Percentiles rank a stretch among this genome's conserved stretches.
Conservation (phyloP, 306 rosid genomes). For the Rosa persica region DNA sequence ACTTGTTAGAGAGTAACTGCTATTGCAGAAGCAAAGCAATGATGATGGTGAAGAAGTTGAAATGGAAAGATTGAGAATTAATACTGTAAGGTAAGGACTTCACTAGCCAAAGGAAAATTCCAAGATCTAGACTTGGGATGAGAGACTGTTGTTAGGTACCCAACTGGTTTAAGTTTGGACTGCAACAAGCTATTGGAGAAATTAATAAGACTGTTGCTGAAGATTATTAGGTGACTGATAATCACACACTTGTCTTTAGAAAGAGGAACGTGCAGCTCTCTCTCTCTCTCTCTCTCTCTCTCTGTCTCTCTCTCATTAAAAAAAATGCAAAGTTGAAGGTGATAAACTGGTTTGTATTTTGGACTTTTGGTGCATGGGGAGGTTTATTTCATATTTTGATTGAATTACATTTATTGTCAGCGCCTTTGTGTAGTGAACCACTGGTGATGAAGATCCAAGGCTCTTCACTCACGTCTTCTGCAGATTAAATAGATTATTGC, state of each 20-base stretch:
- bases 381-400: background rate
- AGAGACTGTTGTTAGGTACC: background rate
- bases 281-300: too few species aligned
- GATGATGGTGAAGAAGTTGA: background rate
- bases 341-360: background rate
- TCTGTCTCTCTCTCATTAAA: too few species aligned
- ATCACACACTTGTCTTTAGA: too few species aligned
- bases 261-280: too few species aligned
- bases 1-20: background rate
- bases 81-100: background rate
- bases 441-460: slow-evolving; percentile 56
- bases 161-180: background rate
- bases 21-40: background rate
- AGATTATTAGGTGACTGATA: too few species aligned
- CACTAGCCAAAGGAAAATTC: background rate
- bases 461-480: slow-evolving; percentile 50
- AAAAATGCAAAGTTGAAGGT: too few species aligned
- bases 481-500: slow-evolving; percentile 40
- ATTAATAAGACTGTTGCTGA: too few species aligned
- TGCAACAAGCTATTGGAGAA: background rate
- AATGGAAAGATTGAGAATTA: background rate
- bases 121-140: background rate
- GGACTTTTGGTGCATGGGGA: background rate
- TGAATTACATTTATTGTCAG: slow-evolving; percentile 41
- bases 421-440: slow-evolving; percentile 57